Conservation (phyloP, 768 basidiomycete genomes). For the Mycena chlorophos region DNA sequence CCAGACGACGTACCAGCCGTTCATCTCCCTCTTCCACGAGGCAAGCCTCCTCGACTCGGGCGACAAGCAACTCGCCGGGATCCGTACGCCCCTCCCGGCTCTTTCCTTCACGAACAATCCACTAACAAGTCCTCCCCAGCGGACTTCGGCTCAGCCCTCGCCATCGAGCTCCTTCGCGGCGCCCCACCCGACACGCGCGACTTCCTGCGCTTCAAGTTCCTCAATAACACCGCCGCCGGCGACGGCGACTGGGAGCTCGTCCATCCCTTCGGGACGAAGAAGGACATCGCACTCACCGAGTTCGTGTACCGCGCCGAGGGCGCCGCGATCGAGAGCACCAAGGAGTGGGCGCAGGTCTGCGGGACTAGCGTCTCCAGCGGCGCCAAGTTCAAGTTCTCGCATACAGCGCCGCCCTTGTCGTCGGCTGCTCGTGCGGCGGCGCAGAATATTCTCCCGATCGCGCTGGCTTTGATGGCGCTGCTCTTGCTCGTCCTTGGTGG, state of each 20-base stretch:
- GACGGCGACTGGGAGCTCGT: slow-evolving; percentile 62
- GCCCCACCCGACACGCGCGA: slow-evolving; percentile 74
- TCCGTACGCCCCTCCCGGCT: slow-evolving; percentile 52
- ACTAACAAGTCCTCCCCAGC: slow-evolving; percentile 39
- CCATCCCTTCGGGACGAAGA: slow-evolving; percentile 72
- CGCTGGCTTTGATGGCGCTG: background rate
- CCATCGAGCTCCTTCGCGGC: slow-evolving; percentile 76
- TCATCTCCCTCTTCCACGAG: slow-evolving; percentile 85
- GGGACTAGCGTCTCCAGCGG: slow-evolving; percentile 11
- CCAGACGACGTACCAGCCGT: slow-evolving; percentile 85
- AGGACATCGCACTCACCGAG: slow-evolving; percentile 79
- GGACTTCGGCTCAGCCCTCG: slow-evolving; percentile 70
- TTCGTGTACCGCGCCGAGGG: slow-evolving; percentile 80
- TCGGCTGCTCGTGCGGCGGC: background rate
- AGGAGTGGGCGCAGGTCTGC: slow-evolving; percentile 52
- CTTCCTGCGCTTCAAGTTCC: slow-evolving; percentile 83
- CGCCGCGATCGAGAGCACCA: slow-evolving; percentile 54
- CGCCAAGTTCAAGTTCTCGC: no score
- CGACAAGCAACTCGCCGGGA: slow-evolving; percentile 57
- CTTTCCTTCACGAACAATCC: background rate
- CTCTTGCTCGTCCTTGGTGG: background rate
- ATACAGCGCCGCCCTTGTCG: background rate
- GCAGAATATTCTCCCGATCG: background rate
- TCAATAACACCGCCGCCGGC: slow-evolving; percentile 62
- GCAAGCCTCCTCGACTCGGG: slow-evolving; percentile 55